phyloP scores from a whole-genome alignment of 768 basidiomycete genomes.

The Arthromyces matolae region DNA sequence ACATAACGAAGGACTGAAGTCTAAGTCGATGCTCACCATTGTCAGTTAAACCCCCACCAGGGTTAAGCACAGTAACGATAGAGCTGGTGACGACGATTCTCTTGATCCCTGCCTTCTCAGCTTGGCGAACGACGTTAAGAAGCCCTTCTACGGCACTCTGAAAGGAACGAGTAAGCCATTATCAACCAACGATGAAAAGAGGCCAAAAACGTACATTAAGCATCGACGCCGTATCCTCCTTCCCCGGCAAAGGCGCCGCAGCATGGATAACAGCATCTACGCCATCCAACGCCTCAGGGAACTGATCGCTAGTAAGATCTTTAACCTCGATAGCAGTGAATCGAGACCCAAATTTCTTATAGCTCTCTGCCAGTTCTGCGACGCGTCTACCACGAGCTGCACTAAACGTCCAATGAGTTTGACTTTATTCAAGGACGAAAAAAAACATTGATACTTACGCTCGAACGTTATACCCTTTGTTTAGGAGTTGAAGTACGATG shows the following conservation, averaged over 20 bases:
- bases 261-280: slow-evolving; percentile 48
- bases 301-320: slow-evolving; percentile 31
- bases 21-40: no score
- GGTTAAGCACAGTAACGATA: no score
- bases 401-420: no score
- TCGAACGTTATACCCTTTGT: slow-evolving; percentile 46
- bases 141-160: slow-evolving; percentile 38
- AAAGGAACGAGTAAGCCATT: neutral
- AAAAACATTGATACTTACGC: slow-evolving; percentile 37
- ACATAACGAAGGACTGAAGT: no score
- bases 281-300: slow-evolving; percentile 49
- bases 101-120: slow-evolving; percentile 32
- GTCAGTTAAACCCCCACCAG: no score
- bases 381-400: slow-evolving; percentile 19
- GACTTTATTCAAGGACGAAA: neutral
- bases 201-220: slow-evolving; percentile 21
- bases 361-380: slow-evolving; percentile 15
- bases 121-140: slow-evolving; percentile 39
- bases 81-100: slow-evolving; percentile 36
- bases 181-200: neutral
- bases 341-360: slow-evolving; percentile 14
- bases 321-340: slow-evolving; percentile 21
- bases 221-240: slow-evolving; percentile 20
- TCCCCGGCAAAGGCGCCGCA: slow-evolving; percentile 35
- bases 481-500: slow-evolving; percentile 37